Conservation (phyloP, 169 alveolate species). For the Plasmodium relictum region DNA sequence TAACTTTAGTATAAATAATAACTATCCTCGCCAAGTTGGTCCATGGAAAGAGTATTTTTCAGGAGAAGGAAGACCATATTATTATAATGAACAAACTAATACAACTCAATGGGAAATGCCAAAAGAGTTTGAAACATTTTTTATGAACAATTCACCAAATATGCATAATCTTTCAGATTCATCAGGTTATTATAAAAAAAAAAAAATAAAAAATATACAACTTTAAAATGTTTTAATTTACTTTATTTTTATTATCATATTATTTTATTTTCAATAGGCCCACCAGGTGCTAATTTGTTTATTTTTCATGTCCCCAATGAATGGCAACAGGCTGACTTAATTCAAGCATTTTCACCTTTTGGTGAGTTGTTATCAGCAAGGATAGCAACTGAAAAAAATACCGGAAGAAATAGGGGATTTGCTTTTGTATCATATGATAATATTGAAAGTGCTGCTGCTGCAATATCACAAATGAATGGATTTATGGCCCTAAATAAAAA, state of each 20-base stretch:
- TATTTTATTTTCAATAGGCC: conserved; percentile 89
- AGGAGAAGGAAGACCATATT: conserved; percentile 91
- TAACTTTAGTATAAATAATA: conserved; percentile 78
- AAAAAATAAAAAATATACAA: too few species aligned
- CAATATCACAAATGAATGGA: conserved; percentile 92
- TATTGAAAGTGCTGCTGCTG: conserved; percentile 92
- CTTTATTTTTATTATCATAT: too few species aligned
- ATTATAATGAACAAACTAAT: conserved; percentile 89
- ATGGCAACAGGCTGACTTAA: conserved; percentile 92
- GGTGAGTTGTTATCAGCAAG: conserved; percentile 93
- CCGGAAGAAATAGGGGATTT: conserved; percentile 93
- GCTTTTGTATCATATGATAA: conserved; percentile 93
- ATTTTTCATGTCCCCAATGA: conserved; percentile 94
- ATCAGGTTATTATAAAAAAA: conserved; percentile 67
- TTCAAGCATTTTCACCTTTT: conserved; percentile 88
- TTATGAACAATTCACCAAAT: conserved; percentile 48
- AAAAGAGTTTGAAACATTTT: conserved; percentile 85
- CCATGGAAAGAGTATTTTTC: conserved; percentile 91
- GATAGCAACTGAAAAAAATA: conserved; percentile 91
- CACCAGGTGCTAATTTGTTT: conserved; percentile 95
- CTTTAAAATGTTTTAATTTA: too few species aligned
- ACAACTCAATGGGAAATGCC: conserved; percentile 94
- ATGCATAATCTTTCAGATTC: conserved; percentile 77
- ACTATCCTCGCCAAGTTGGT: conserved; percentile 89
- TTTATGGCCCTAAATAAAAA: conserved; percentile 89